phyloP scores from a whole-genome alignment of 257 asterid species.

The Nicotiana undulata region DNA sequence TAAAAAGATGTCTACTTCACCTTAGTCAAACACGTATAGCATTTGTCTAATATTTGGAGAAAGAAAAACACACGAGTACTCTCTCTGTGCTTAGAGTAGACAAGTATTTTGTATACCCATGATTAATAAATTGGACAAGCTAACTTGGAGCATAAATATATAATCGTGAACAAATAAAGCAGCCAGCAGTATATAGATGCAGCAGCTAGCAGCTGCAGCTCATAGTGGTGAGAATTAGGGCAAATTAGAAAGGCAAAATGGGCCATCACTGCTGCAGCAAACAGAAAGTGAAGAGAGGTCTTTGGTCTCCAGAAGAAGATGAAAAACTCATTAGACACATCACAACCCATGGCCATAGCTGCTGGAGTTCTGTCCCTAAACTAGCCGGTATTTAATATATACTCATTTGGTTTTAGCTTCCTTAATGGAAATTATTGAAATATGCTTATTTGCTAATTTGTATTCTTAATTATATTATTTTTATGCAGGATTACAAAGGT shows the following conservation, averaged over 20 bases:
- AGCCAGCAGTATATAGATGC: constrained; percentile 6
- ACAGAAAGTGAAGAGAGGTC: constrained; percentile 87
- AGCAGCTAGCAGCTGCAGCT: not conserved
- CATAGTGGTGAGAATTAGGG: constrained; percentile 8
- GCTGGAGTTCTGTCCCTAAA: constrained; percentile 95
- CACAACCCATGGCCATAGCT: constrained; percentile 71
- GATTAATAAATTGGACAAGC: not conserved
- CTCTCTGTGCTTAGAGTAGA: not conserved
- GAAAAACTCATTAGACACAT: constrained; percentile 70
- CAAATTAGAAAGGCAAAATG: constrained; percentile 21
- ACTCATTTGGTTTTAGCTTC: not conserved
- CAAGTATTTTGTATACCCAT: not conserved
- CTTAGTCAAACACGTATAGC: constrained; percentile 27
- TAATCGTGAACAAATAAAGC: not conserved
- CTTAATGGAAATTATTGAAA: not conserved
- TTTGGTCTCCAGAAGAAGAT: constrained; percentile 97
- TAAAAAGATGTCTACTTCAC: constrained; percentile 56
- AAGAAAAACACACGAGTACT: constrained; percentile 9
- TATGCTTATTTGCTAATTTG: not conserved
- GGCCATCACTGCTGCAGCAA: constrained; percentile 96
- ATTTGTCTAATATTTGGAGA: constrained; percentile 33
- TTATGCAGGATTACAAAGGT: constrained; percentile 69
- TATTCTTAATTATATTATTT: not conserved
- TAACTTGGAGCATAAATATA: not conserved
- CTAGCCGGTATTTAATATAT: constrained; percentile 41